A percentile compares a stretch with the other conserved stretches of the same genome.
Evolutionary conservation across 306 rosid genomes (phyloP).

Genomic region (Castanospermum australe): DNA sequence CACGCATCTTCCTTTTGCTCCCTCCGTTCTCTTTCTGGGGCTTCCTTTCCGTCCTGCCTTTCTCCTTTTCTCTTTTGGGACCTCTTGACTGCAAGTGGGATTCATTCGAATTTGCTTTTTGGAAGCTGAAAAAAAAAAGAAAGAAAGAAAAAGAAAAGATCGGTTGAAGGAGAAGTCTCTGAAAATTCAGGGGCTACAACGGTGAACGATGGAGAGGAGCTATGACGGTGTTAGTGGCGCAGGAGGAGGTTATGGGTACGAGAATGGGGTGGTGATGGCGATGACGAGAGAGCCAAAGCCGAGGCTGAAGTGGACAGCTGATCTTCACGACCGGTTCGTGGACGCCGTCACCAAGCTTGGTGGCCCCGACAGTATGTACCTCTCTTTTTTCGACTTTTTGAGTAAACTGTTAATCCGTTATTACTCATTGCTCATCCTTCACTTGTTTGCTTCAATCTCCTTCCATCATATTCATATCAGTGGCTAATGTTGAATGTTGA

Average conservation of each 20-base stretch:
- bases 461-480: neutral
- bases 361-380: slow-evolving; percentile 83
- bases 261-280: slow-evolving; percentile 75
- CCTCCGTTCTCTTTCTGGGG: neutral
- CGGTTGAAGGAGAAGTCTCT: neutral
- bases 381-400: neutral
- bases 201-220: slow-evolving; percentile 4
- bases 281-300: slow-evolving; percentile 97
- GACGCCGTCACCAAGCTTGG: slow-evolving; percentile 97
- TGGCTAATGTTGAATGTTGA: neutral
- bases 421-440: neutral
- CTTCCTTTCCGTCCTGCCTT: neutral
- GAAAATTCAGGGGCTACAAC: neutral
- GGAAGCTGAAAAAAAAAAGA: neutral
- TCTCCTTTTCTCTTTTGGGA: neutral
- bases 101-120: slow-evolving; percentile 7
- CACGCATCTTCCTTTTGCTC: neutral
- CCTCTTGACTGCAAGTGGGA: slow-evolving; percentile 15
- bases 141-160: neutral
- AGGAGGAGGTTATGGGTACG: slow-evolving; percentile 40
- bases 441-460: neutral
- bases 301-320: slow-evolving; percentile 90
- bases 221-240: slow-evolving; percentile 4
- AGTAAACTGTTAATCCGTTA: neutral
- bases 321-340: slow-evolving; percentile 87